Percentiles rank a stretch among this genome's conserved stretches.
These are phyloP conservation scores for Plectosphaerella sp. DNA, from an alignment of 2,329 filamentous ascomycete genomes.

Conservation along the genomic window DNA sequence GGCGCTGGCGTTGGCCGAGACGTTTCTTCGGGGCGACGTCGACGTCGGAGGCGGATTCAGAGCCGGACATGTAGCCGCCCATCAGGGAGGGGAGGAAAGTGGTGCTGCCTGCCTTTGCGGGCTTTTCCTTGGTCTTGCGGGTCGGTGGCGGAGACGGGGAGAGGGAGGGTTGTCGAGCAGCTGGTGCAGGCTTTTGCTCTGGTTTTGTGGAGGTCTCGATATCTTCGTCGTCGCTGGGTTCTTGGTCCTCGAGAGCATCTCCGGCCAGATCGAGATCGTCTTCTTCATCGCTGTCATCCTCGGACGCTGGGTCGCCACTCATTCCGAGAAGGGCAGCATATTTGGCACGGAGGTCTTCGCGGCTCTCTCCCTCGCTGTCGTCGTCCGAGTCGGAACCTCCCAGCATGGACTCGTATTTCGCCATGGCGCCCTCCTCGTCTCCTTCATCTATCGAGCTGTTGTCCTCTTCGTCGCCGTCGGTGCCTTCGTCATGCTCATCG, in stretches of 20 bases:
- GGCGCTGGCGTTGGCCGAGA: slow-evolving; percentile 71
- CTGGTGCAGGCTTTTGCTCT: slow-evolving; percentile 15
- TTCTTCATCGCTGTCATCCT: slow-evolving; percentile 23
- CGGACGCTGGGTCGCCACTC: slow-evolving; percentile 25
- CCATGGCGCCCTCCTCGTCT: slow-evolving; percentile 28
- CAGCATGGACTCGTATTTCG: slow-evolving; percentile 42
- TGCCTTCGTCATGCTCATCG: slow-evolving; percentile 16
- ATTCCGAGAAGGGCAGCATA: slow-evolving; percentile 39
- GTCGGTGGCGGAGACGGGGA: slow-evolving; percentile 25
- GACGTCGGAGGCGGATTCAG: slow-evolving; percentile 64
- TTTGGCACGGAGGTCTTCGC: slow-evolving; percentile 33
- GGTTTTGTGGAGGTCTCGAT: neutral
- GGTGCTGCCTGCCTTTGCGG: slow-evolving; percentile 31
- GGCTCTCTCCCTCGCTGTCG: slow-evolving; percentile 28
- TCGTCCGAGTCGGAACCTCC: slow-evolving; percentile 35
- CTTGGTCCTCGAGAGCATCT: slow-evolving; percentile 10
- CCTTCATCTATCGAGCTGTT: slow-evolving; percentile 19
- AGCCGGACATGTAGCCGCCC: slow-evolving; percentile 75
- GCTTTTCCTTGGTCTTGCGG: slow-evolving; percentile 28
- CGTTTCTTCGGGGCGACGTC: slow-evolving; percentile 67
- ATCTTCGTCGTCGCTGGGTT: slow-evolving; percentile 16
- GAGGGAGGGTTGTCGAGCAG: slow-evolving; percentile 17
- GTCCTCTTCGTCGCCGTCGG: slow-evolving; percentile 24
- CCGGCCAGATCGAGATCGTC: slow-evolving; percentile 8
- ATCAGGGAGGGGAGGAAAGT: slow-evolving; percentile 73